Percentiles rank a stretch among this genome's conserved stretches.
Evolutionary conservation across 2,329 filamentous ascomycete species (phyloP).

Genomic region (Aaosphaeria arxii): DNA sequence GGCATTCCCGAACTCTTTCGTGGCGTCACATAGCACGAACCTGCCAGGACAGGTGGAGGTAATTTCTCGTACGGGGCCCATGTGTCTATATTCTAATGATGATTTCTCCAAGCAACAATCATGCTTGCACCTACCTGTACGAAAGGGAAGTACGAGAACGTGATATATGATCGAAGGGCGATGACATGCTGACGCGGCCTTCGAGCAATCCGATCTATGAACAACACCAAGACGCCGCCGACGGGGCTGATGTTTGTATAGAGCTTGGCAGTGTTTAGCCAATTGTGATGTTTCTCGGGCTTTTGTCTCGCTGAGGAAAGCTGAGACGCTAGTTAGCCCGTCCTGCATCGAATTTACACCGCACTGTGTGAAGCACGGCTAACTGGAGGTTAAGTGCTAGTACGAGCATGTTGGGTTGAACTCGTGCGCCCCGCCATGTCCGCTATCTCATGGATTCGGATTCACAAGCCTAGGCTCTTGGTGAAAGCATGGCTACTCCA

Average conservation of each 20-base stretch:
- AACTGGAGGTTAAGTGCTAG: too few relatives aligned
- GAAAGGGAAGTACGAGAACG: too few relatives aligned
- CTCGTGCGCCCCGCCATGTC: too few relatives aligned
- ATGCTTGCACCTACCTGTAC: not conserved
- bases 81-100: not conserved
- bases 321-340: constrained; percentile 23
- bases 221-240: constrained; percentile 12
- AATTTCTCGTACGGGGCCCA: not conserved
- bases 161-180: too few relatives aligned
- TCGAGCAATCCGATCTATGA: constrained; percentile 13
- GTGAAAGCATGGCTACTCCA: too few relatives aligned
- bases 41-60: not conserved
- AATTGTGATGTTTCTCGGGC: constrained; percentile 25
- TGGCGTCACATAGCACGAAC: not conserved
- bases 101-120: constrained; percentile 1
- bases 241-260: constrained; percentile 4
- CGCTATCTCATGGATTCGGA: too few relatives aligned
- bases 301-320: constrained; percentile 29
- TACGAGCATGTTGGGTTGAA: too few relatives aligned
- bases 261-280: constrained; percentile 18
- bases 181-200: constrained; percentile 29
- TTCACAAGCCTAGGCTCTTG: too few relatives aligned
- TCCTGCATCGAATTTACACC: constrained; percentile 10
- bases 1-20: not conserved
- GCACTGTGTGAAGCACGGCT: too few relatives aligned